Conservation (phyloP, 768 basidiomycete species). For the Pisolithus albus region DNA sequence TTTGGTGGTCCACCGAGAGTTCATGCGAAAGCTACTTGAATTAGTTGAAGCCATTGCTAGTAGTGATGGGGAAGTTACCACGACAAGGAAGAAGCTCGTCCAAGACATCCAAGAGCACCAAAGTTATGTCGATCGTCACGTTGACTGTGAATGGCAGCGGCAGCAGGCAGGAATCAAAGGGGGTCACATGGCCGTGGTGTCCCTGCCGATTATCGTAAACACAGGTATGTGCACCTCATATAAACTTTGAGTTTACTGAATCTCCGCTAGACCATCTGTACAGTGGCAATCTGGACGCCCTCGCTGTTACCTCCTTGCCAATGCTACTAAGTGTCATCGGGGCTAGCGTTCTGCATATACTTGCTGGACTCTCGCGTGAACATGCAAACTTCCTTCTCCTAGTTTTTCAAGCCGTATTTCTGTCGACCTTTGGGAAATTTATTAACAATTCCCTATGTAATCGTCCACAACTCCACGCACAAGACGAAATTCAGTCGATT, state of each 20-base stretch:
- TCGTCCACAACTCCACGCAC: not conserved
- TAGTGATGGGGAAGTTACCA: not conserved
- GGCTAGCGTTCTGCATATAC: not conserved
- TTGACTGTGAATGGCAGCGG: not conserved
- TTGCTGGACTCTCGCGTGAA: not conserved
- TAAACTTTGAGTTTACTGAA: not conserved
- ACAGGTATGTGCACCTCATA: not conserved
- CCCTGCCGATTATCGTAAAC: not conserved
- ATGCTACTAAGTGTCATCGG: not conserved
- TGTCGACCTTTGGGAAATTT: no score
- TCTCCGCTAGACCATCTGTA: not conserved
- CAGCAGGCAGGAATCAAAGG: no score
- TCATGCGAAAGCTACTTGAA: not conserved
- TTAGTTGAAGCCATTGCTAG: not conserved
- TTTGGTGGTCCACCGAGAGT: not conserved
- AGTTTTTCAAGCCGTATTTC: no score
- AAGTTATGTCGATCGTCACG: not conserved
- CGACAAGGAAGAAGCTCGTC: not conserved
- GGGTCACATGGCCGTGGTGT: not conserved
- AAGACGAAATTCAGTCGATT: not conserved
- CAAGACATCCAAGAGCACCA: not conserved
- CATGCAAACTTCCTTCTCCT: not conserved
- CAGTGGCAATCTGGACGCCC: not conserved
- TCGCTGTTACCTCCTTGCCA: not conserved
- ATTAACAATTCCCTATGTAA: no score